phyloP scores from a whole-genome alignment of 192 early-diverging fungal species.

The Coemansia sp. region DNA sequence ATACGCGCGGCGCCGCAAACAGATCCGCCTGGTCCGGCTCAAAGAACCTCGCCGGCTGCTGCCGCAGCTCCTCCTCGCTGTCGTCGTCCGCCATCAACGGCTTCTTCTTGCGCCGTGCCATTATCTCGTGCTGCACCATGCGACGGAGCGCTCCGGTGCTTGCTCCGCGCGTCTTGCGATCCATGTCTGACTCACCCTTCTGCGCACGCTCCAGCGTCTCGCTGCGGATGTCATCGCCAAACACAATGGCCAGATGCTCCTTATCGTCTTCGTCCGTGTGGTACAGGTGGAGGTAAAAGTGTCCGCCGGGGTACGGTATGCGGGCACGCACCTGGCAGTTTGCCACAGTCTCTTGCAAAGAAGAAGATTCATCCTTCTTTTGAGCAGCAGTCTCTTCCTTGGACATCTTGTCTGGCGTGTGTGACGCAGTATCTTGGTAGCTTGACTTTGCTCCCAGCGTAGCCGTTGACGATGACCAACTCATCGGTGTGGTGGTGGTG shows the following conservation, averaged over 20 bases:
- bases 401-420: not conserved
- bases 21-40: conserved; percentile 36
- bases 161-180: conserved; percentile 81
- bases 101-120: not conserved
- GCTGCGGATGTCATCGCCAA: conserved; percentile 78
- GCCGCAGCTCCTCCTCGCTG: not conserved
- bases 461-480: conserved; percentile 27
- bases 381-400: conserved; percentile 33
- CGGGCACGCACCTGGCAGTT: conserved; percentile 67
- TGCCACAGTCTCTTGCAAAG: conserved; percentile 6
- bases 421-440: not conserved
- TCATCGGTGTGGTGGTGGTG: conserved; percentile 26
- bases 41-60: conserved; percentile 5
- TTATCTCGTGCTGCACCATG: conserved; percentile 44
- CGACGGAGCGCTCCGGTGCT: conserved; percentile 59
- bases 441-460: conserved; percentile 2
- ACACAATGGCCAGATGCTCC: conserved; percentile 94
- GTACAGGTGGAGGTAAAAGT: conserved; percentile 83
- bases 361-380: not conserved
- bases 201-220: conserved; percentile 64
- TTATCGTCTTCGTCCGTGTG: conserved; percentile 81
- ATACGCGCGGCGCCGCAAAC: conserved; percentile 37
- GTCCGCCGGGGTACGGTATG: conserved; percentile 76
- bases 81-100: not conserved
- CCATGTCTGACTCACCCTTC: conserved; percentile 72